Percentiles rank a stretch among this genome's conserved stretches.
Conservation (phyloP, 768 basidiomycete genomes). For the Saitozyma podzolica region DNA sequence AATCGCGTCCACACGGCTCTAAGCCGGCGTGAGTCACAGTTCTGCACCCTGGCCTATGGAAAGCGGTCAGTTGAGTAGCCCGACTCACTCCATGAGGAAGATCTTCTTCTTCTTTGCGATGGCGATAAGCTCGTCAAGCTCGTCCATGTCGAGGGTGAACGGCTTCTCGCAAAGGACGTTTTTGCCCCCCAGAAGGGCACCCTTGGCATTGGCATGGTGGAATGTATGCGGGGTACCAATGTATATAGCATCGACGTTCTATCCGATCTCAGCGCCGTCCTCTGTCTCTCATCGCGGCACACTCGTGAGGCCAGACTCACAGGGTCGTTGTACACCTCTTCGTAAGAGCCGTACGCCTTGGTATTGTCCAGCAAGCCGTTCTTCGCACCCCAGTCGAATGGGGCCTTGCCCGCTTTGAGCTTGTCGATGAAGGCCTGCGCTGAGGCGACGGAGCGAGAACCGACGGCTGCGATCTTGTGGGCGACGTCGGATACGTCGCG, state of each 20-base stretch:
- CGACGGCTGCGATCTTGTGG: constrained; percentile 61
- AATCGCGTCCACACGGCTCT: constrained; percentile 46
- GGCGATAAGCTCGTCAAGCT: constrained; percentile 69
- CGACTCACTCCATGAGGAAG: constrained; percentile 91
- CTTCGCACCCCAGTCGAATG: constrained; percentile 27
- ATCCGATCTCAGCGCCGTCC: constrained; percentile 37
- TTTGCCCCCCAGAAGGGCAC: constrained; percentile 75
- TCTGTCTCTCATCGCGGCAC: no score
- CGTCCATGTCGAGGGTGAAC: constrained; percentile 72
- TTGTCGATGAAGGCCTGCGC: constrained; percentile 69
- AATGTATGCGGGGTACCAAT: constrained; percentile 82
- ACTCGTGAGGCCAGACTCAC: constrained; percentile 54
- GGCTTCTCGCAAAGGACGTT: constrained; percentile 89
- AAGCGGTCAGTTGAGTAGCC: no score
- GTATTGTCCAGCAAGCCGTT: constrained; percentile 53
- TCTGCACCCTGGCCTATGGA: no score
- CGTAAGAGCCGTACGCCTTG: constrained; percentile 72
- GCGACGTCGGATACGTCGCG: constrained; percentile 45
- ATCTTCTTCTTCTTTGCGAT: constrained; percentile 77
- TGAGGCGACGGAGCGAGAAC: constrained; percentile 69
- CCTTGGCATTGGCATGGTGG: constrained; percentile 75
- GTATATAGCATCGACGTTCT: constrained; percentile 74
- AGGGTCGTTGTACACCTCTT: constrained; percentile 69
- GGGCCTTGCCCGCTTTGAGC: constrained; percentile 55
- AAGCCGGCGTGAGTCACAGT: neutral